Conservation (phyloP, 2,329 filamentous ascomycete genomes). For the Penicillium sp. region DNA sequence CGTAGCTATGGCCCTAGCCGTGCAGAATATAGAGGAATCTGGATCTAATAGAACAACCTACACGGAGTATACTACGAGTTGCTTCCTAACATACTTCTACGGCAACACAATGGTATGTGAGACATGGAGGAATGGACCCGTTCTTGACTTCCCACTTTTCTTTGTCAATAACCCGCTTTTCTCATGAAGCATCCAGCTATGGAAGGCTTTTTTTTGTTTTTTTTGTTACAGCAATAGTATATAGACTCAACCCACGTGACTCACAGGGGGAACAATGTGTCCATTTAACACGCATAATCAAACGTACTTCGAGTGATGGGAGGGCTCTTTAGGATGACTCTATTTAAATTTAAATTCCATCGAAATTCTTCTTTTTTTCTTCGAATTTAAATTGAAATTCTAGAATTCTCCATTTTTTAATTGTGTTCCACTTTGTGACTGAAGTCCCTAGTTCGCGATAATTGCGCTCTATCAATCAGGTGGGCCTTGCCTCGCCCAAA, state of each 20-base stretch:
- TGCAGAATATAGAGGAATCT: neutral
- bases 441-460: neutral
- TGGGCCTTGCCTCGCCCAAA: conserved; percentile 18
- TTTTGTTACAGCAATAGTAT: no score
- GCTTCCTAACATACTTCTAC: neutral
- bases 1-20: neutral
- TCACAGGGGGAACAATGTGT: neutral
- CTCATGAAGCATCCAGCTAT: no score
- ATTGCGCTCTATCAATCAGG: conserved; percentile 17
- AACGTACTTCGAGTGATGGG: neutral
- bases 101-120: neutral
- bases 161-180: neutral
- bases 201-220: no score
- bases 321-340: neutral
- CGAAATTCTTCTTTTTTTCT: neutral
- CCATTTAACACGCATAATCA: neutral
- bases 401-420: no score
- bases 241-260: neutral
- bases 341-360: neutral
- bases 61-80: neutral
- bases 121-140: neutral
- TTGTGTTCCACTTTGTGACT: neutral
- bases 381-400: neutral
- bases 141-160: neutral
- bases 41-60: neutral